Evolutionary conservation across 129 eudicot genomes (phyloP).

Genomic region (Escallonia rubra): DNA sequence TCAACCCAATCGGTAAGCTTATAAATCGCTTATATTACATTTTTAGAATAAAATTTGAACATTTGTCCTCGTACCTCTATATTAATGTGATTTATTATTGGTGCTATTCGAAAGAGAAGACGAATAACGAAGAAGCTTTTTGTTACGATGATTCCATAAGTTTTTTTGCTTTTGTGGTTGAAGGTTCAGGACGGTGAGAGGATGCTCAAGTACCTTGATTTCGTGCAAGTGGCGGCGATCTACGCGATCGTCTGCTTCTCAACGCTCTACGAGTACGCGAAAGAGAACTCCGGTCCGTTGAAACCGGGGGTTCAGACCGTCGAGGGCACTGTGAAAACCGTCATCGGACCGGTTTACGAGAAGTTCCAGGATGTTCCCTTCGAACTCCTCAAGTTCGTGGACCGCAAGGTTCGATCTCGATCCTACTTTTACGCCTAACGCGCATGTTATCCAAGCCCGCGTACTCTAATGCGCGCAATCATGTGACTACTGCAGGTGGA

Average conservation of each 20-base stretch:
- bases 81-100: not conserved
- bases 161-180: conserved; percentile 7
- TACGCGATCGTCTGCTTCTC: conserved; percentile 42
- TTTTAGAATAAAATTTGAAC: no score
- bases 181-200: conserved; percentile 54
- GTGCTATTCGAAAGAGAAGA: no score
- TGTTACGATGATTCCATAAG: not conserved
- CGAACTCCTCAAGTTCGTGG: conserved; percentile 55
- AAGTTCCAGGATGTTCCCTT: conserved; percentile 57
- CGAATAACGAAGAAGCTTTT: no score
- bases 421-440: not conserved
- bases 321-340: conserved; percentile 60
- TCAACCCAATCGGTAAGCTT: conserved; percentile 23
- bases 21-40: not conserved
- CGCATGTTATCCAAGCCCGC: not conserved
- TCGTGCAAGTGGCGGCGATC: conserved; percentile 53
- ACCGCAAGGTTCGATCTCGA: conserved; percentile 47
- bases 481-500: conserved; percentile 53
- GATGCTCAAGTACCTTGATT: conserved; percentile 61
- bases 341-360: conserved; percentile 64
- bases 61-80: not conserved
- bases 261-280: conserved; percentile 51
- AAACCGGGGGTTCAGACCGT: conserved; percentile 63
- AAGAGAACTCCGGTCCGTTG: conserved; percentile 61
- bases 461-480: not conserved